These are phyloP conservation scores for Cornus suecica DNA, from an alignment of 148 eudicot genomes.

Conservation along the genomic window DNA sequence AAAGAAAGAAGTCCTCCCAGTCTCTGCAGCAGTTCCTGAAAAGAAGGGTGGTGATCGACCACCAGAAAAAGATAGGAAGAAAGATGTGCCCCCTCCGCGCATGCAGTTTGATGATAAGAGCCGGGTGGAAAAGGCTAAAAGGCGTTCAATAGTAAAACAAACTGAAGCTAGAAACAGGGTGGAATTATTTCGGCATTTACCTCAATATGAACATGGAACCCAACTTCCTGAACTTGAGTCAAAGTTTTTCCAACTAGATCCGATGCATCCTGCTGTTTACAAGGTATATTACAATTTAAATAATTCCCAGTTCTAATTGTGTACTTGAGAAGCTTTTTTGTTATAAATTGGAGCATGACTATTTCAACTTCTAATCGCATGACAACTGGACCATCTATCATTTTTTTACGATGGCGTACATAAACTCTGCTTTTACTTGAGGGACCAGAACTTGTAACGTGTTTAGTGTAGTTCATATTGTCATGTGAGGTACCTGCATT, in stretches of 20 bases:
- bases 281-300: constrained; percentile 40
- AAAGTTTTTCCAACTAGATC: constrained; percentile 58
- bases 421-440: not conserved
- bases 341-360: too few relatives aligned
- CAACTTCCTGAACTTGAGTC: constrained; percentile 68
- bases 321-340: too few relatives aligned
- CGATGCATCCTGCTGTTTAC: constrained; percentile 85
- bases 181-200: constrained; percentile 83
- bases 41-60: constrained; percentile 60
- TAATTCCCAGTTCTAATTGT: too few relatives aligned
- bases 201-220: constrained; percentile 84
- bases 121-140: constrained; percentile 84
- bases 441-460: not conserved
- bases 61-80: constrained; percentile 75
- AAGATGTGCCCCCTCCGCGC: constrained; percentile 76
- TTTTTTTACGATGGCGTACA: too few relatives aligned
- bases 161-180: constrained; percentile 78
- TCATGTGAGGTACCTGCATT: not conserved
- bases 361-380: too few relatives aligned
- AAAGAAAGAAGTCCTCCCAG: constrained; percentile 40
- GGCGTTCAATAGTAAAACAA: constrained; percentile 65
- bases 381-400: too few relatives aligned
- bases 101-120: constrained; percentile 88
- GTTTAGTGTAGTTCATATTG: not conserved
- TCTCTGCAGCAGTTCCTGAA: constrained; percentile 41